Base-by-base conservation (phyloP, 2,329 filamentous ascomycete species). In the Colletotrichum sublineola region DNA sequence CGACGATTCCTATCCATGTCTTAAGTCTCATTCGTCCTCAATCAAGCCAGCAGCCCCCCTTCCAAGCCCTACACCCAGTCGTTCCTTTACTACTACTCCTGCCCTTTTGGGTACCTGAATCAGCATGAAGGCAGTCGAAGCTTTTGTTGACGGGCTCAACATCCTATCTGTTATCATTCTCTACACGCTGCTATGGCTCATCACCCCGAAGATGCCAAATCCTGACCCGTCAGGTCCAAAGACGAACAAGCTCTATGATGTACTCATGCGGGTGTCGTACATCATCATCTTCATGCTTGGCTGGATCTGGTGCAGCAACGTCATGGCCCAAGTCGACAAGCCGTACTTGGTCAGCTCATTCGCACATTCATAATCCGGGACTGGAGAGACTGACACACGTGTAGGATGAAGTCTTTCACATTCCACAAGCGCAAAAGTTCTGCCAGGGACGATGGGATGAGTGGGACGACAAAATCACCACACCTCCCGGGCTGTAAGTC, bases 381-480 rank as follows among this genome's bases (percentile, higher is more conserved):
- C 11, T 1, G 1, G 12, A 0, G 3, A n/a, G 33, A 20, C 48
- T 58, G 0, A 72, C 62, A 5, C 31, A 5, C 15, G 20, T 9
- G 0, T 6, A 96, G 93, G 94, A 97, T 80, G 94, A 97, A 79
- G 85, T 94, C 40, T 97, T 96, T 74, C 94, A 99, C 80, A 92
- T 98, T 31, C 94, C 94, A 0, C 96, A 99, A 82, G 95, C 95
- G 0, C 94, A 97, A 77, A 90, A 89, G 40, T 99, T 97, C 81
- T 98, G 95, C 81, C 81, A 88, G 52, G 91, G 92, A 14, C 88
- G 88, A 66, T 97, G 92, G 84, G 80, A 81, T 15, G 87, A 94
- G 68, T 99, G 96, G 96, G 95, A 99, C 81, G 92, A 96, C 72
- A 99, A 98, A 81, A 96, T 99, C 79, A 99, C 96, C 0, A 99